Percentiles rank a stretch among this genome's conserved stretches.
Evolutionary conservation across 2,329 filamentous ascomycete species (phyloP).

Genomic region (Diaporthe sp.): DNA sequence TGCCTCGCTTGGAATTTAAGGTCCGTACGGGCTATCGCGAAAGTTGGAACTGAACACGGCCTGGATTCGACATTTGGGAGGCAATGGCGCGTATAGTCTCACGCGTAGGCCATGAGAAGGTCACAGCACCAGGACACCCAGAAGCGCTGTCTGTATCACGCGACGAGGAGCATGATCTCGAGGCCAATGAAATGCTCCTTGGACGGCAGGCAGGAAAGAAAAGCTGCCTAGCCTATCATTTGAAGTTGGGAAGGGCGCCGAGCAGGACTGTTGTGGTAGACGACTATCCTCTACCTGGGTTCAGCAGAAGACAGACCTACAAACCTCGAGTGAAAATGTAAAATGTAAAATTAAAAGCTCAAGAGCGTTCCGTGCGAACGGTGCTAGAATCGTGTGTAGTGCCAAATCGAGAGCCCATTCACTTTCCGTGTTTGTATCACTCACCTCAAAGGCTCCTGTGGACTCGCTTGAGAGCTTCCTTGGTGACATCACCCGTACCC

Average conservation of each 20-base stretch:
- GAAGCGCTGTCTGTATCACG: background rate
- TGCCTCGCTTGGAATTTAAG: background rate
- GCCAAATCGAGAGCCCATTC: background rate
- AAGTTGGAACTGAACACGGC: background rate
- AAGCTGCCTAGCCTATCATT: background rate
- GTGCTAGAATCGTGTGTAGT: background rate
- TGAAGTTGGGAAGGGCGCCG: background rate
- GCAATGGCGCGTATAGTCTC: background rate
- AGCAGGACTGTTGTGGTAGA: background rate
- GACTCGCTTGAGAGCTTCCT: slow-evolving; percentile 12
- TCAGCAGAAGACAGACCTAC: background rate
- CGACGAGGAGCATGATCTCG: background rate
- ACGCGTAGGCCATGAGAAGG: background rate
- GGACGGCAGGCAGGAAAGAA: background rate
- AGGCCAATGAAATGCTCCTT: background rate
- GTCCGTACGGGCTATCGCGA: background rate
- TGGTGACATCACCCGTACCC: slow-evolving; percentile 41
- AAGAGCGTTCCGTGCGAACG: background rate
- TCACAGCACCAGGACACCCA: background rate
- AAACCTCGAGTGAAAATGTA: background rate
- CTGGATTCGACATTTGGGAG: background rate
- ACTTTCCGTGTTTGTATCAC: background rate
- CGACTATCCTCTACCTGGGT: background rate
- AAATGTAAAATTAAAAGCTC: background rate
- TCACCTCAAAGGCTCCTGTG: background rate